Evolutionary conservation across 2,329 filamentous ascomycete genomes (phyloP).

Genomic region (Sordariomycetes sp.): DNA sequence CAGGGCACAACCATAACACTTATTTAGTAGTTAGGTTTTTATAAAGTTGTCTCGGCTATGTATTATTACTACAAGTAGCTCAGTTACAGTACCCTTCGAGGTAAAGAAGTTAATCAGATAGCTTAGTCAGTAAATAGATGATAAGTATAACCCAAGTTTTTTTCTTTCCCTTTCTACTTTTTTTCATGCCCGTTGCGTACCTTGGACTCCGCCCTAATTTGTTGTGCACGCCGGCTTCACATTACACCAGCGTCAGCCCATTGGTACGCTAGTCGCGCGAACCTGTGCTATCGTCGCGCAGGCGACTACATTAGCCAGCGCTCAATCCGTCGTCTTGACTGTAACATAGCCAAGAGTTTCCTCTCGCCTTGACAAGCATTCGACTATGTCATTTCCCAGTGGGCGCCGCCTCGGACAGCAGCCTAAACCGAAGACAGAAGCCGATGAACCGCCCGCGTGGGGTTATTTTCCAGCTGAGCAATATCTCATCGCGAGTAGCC

Average conservation of each 20-base stretch:
- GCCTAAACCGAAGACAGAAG: background rate
- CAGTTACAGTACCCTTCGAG: no score
- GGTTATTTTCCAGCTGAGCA: background rate
- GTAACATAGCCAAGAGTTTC: background rate
- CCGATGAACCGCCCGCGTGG: background rate
- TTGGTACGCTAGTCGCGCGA: background rate
- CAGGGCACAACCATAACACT: no score
- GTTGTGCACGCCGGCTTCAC: background rate
- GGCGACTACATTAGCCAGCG: background rate
- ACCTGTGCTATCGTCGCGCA: background rate
- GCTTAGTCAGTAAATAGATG: no score
- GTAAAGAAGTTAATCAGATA: no score
- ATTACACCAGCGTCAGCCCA: background rate
- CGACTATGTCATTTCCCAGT: background rate
- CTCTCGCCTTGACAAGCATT: background rate
- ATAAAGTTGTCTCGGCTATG: no score
- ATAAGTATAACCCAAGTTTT: no score
- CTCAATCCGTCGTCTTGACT: background rate
- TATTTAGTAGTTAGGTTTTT: no score
- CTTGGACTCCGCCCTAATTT: background rate
- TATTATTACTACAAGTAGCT: no score
- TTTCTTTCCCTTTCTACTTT: background rate
- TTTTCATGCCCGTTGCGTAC: background rate
- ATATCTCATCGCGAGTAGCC: background rate
- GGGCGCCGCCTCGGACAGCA: background rate